Conservation (phyloP, 495 filamentous ascomycete genomes). For the Thermothielavioides terrestris region DNA sequence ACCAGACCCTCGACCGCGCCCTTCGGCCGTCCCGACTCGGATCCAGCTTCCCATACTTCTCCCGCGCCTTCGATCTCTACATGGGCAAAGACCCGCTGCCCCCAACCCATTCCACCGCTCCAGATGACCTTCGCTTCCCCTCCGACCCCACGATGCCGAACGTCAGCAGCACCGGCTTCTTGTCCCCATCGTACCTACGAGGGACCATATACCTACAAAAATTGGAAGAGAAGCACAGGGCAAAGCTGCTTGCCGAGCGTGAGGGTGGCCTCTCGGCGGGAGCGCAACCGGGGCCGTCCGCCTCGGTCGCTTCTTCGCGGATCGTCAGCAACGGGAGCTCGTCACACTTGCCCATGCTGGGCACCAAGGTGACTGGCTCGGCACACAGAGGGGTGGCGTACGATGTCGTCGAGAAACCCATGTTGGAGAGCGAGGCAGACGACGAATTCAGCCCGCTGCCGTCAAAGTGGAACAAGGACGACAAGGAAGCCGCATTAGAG, state of each 20-base stretch:
- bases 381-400: constrained; percentile 70
- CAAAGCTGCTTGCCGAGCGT: constrained; percentile 39
- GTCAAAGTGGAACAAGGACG: constrained; percentile 69
- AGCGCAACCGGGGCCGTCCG: background rate
- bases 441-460: constrained; percentile 61
- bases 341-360: constrained; percentile 15
- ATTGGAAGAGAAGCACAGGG: constrained; percentile 59
- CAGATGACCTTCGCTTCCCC: constrained; percentile 18
- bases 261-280: constrained; percentile 4
- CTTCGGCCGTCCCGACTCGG: constrained; percentile 36
- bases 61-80: constrained; percentile 52
- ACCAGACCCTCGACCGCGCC: background rate
- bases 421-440: constrained; percentile 27
- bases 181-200: constrained; percentile 73
- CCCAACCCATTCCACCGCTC: constrained; percentile 2
- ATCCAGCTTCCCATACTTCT: constrained; percentile 43
- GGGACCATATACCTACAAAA: constrained; percentile 68
- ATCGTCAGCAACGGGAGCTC: constrained; percentile 55
- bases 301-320: constrained; percentile 10
- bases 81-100: constrained; percentile 27
- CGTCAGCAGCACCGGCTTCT: constrained; percentile 40
- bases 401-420: constrained; percentile 69
- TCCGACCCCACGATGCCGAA: constrained; percentile 15
- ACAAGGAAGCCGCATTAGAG: constrained; percentile 68
- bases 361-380: constrained; percentile 49